Evolutionary conservation across 1,139 yeast species (phyloP), one percentile per base, ranked within the genome.

Genomic region (Saccharomyces pastorianus): DNA sequence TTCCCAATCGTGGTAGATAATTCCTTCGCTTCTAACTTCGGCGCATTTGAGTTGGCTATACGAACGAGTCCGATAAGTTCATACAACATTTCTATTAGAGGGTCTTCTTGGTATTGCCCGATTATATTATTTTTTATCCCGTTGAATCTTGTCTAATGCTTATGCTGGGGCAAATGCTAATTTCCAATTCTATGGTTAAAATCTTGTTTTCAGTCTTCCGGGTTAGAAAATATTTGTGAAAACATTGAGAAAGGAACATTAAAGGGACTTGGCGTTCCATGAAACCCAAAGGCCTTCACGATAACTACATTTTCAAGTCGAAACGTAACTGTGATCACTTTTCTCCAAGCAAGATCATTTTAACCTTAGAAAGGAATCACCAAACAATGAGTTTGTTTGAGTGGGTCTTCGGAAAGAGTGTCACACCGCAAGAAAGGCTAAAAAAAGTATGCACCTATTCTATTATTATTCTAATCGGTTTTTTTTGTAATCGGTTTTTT

Each of bases 371-470:
- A 8, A 11, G 5, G 13, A 11, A 46, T 8, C 48, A 13, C 13
- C 14, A 25, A 46, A 47, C 41, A 44, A 80, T 80, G 83, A 84
- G 80, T 64, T 72, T 90, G 63, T 80, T 91, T 63, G 96, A 90
- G 68, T 93, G 98, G 98, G 90, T 89, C 28, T 93, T 93, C 73
- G 99, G 99, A 14, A 88, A 90, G 77, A 81, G 85, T 68, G 74
- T 88, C 61, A 90, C 99, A 49, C 98, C 99, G 6, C 97, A 90
- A 67, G 99, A 93, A 73, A 79, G 91, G 68, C 81, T 93, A 67
- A 84, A 97, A 61, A 90, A 87, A 64, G 78, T 74, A 63, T 51
- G 76, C 3, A 20, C 4, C 23, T 20, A 20, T 20, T 20, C 23
- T 20, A 20, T 20, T 20, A 20, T 20, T 20, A 20, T 20, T 20